Evolutionary conservation across 139 green algal genomes (phyloP).

Genomic region (Limnomonas spitsbergensis): DNA sequence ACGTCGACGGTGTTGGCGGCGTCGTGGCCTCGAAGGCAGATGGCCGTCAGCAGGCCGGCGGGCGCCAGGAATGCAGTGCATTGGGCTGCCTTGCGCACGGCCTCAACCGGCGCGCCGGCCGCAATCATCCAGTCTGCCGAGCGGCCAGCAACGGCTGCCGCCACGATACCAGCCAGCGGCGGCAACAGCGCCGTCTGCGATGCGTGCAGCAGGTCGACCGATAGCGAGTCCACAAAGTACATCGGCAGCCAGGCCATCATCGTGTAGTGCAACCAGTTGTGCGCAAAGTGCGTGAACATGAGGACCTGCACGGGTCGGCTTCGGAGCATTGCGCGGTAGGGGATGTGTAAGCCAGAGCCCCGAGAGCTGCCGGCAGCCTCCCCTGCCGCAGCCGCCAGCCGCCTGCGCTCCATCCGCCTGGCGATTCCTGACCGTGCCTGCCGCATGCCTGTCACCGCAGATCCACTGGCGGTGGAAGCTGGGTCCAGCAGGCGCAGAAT

Average conservation of each 20-base stretch:
- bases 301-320: conserved; percentile 70
- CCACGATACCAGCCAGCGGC: conserved; percentile 71
- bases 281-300: conserved; percentile 92
- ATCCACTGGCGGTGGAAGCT: no score
- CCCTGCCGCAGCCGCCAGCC: no score
- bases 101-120: conserved; percentile 38
- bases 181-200: conserved; percentile 68
- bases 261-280: conserved; percentile 97
- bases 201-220: conserved; percentile 73
- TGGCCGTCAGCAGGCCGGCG: not conserved
- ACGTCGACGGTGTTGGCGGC: not conserved
- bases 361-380: no score
- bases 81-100: conserved; percentile 78
- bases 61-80: conserved; percentile 83
- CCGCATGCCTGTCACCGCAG: no score
- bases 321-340: conserved; percentile 84
- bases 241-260: conserved; percentile 96
- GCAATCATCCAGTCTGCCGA: conserved; percentile 72
- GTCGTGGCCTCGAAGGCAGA: not conserved
- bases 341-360: conserved; percentile 54
- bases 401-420: no score
- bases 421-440: no score
- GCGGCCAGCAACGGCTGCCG: conserved; percentile 54
- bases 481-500: not conserved
- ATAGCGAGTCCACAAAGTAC: conserved; percentile 85